phyloP scores from a whole-genome alignment of 352 stramenopile species.

The Pythium monospermum region DNA sequence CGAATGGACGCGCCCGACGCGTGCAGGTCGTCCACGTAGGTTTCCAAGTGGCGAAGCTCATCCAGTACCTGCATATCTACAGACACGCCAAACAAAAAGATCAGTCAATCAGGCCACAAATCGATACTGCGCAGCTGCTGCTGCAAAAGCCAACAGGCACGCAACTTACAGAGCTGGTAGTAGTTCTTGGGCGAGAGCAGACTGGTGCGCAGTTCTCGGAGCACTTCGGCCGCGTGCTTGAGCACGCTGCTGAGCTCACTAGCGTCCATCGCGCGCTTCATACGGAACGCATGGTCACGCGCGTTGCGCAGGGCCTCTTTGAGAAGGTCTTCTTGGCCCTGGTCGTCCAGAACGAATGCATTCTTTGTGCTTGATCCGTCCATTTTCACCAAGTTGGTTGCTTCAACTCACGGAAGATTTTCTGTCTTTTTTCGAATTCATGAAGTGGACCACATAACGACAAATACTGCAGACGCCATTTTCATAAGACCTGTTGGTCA shows the following conservation, averaged over 20 bases:
- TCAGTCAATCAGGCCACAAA: too few relatives aligned
- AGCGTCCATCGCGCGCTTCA: conserved; percentile 79
- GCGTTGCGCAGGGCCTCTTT: conserved; percentile 67
- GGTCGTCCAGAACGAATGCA: conserved; percentile 54
- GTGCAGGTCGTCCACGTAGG: conserved; percentile 88
- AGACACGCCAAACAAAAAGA: too few relatives aligned
- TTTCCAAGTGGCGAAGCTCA: conserved; percentile 94
- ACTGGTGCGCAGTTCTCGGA: conserved; percentile 82
- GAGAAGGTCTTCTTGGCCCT: conserved; percentile 68
- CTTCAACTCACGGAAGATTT: neutral
- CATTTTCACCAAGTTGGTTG: neutral
- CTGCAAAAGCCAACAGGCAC: too few relatives aligned
- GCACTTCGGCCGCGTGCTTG: conserved; percentile 74
- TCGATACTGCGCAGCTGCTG: too few relatives aligned
- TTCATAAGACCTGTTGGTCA: too few relatives aligned
- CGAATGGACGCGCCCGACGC: conserved; percentile 77
- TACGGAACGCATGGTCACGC: conserved; percentile 75
- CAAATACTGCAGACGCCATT: too few relatives aligned
- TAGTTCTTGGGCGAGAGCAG: conserved; percentile 98
- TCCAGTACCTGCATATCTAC: conserved; percentile 89
- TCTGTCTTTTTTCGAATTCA: conserved; percentile 1
- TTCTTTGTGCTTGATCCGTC: conserved; percentile 2
- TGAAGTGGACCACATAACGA: neutral
- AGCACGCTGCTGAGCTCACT: conserved; percentile 72
- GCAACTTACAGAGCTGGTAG: conserved; percentile 97